Conservation (phyloP, 2,329 filamentous ascomycete species). For the Diaporthe sp. region DNA sequence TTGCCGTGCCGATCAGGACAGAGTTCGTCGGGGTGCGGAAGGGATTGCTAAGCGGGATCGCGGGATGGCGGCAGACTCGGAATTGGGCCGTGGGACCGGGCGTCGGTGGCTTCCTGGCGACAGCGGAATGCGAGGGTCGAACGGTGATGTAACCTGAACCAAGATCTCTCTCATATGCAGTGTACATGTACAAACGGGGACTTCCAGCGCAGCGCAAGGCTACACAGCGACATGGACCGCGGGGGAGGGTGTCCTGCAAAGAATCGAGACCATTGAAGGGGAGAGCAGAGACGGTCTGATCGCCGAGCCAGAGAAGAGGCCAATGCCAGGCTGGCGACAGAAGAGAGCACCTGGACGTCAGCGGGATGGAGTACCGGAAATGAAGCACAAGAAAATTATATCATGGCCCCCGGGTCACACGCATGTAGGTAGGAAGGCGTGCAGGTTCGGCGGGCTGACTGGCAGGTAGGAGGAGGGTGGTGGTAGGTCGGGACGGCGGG, state of each 20-base stretch:
- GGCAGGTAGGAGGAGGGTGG: not conserved
- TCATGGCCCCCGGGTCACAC: not conserved
- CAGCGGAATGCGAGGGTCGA: not conserved
- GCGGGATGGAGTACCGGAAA: not conserved
- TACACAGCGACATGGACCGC: constrained; percentile 2
- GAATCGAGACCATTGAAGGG: not conserved
- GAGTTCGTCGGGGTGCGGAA: constrained; percentile 9
- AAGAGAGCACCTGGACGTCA: not conserved
- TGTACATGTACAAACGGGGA: constrained; percentile 10
- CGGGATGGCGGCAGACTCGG: constrained; percentile 20
- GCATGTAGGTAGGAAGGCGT: not conserved
- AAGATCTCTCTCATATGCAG: not conserved
- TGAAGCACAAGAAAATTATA: not conserved
- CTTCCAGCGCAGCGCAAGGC: not conserved
- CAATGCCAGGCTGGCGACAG: not conserved
- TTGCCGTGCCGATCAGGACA: constrained; percentile 18
- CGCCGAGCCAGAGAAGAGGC: not conserved
- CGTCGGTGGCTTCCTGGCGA: not conserved
- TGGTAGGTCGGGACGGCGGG: not conserved
- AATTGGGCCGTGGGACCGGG: constrained; percentile 25
- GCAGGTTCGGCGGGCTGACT: not conserved
- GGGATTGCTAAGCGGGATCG: not conserved
- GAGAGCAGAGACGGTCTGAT: not conserved
- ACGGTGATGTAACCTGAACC: constrained; percentile 10
- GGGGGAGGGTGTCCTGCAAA: not conserved